Conservation (phyloP, 1,284 basidiomycete species). For the Flammula alnicola region DNA sequence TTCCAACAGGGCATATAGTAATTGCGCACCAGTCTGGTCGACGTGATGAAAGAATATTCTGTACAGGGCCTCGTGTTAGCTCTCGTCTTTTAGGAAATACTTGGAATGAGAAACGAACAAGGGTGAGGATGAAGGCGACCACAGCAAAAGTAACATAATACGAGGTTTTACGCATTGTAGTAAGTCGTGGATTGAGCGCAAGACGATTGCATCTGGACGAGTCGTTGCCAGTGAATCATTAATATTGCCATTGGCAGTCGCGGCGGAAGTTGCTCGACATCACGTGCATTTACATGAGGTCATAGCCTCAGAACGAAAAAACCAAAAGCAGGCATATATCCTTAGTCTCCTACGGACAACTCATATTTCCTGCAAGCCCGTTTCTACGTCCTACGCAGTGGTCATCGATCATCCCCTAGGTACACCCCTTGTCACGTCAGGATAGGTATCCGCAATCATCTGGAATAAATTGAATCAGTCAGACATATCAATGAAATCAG, state of each 20-base stretch:
- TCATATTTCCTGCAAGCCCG: too few relatives aligned
- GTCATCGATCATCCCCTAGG: constrained; percentile 30
- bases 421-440: constrained; percentile 60
- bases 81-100: neutral
- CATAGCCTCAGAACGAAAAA: too few relatives aligned
- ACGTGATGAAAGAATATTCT: constrained; percentile 64
- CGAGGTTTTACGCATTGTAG: constrained; percentile 30
- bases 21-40: constrained; percentile 65
- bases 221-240: too few relatives aligned
- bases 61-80: constrained; percentile 4
- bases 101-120: constrained; percentile 52
- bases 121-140: constrained; percentile 40
- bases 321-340: too few relatives aligned
- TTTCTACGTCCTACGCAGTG: too few relatives aligned
- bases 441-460: constrained; percentile 67
- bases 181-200: too few relatives aligned
- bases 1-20: neutral
- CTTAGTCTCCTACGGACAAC: too few relatives aligned
- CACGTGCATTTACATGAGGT: too few relatives aligned
- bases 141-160: constrained; percentile 31
- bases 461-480: constrained; percentile 25
- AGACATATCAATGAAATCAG: neutral
- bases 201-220: too few relatives aligned
- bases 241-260: too few relatives aligned
- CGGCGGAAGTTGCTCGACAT: too few relatives aligned